Evolutionary conservation across 1,284 basidiomycete species (phyloP), one percentile per base, ranked within the genome.

Genomic region (Ceratobasidium sp.): DNA sequence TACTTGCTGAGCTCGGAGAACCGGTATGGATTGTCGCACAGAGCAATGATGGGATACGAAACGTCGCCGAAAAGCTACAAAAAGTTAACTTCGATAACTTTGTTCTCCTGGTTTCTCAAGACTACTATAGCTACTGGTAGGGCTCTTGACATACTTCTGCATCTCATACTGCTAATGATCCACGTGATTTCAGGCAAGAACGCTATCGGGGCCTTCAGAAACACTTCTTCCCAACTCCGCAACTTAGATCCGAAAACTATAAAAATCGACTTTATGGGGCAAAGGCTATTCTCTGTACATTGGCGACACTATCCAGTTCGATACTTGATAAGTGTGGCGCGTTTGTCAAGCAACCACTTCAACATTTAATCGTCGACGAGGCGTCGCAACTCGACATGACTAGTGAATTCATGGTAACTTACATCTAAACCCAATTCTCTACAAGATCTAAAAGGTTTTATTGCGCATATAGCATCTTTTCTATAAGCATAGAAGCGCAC

Each of bases 11-110:
- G 64, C 86, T 87, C 46, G 85, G 86, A 15, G 80, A 81, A 79
- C 90, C 90, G 1, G 88, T 93, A 12, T 95, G 92, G 92, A 87
- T 95, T 9, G 85, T 92, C 76, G 92, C 93, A 5, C 91, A 95
- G 71, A 91, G 88, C 0, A 91, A 91, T 82, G 87, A 90, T 55
- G 90, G 90, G n/a, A 90, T 92, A 40, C 92, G 91, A 84, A 92
- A 92, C 81, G 91, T 92, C 83, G 91, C 91, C 60, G 90, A 91
- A 82, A 92, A 91, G 83, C 85, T 92, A 1, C 82, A 84, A 5
- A 83, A 86, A 40, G 83, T 86, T 71, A 84, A 84, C 0, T 90
- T 90, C 81, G 20, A 81, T 12, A 80, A 87, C 40, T 93, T 88
- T 85, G 89, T 85, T 78, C 83, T 93, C 0, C 81, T 93, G 1